Conservation (phyloP, 176 grass and related monocot genomes). For the Urochloa ruziziensis region DNA sequence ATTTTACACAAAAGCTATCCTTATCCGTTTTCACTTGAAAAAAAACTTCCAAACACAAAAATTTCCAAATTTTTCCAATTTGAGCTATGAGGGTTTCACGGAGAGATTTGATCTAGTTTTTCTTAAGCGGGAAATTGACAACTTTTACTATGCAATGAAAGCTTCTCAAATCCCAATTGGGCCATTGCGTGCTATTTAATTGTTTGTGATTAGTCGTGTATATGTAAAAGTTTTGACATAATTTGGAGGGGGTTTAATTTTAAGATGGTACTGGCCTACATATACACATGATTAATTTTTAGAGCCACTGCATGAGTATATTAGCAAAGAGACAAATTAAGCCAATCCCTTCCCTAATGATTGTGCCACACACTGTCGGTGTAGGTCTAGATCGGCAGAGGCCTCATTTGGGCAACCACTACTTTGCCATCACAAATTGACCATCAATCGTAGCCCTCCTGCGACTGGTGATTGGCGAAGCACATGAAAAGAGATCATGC, state of each 20-base stretch:
- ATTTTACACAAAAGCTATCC: background rate
- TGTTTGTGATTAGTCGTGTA: background rate
- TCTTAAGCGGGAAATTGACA: background rate
- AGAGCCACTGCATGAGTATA: background rate
- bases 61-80: no score
- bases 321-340: background rate
- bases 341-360: background rate
- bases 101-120: background rate
- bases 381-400: constrained; percentile 4
- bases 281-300: background rate
- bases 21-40: background rate
- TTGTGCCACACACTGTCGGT: background rate
- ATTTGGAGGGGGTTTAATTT: background rate
- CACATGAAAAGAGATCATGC: background rate
- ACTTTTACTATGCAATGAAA: background rate
- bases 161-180: background rate
- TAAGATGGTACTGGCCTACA: background rate
- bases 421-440: background rate
- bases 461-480: background rate
- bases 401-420: background rate
- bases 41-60: no score
- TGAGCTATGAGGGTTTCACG: no score
- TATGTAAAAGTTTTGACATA: background rate
- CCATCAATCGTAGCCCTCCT: background rate
- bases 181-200: background rate